Percentiles rank a stretch among this genome's conserved stretches.
phyloP scores from a whole-genome alignment of 768 basidiomycete genomes.

The Pleurotus tuoliensis region DNA sequence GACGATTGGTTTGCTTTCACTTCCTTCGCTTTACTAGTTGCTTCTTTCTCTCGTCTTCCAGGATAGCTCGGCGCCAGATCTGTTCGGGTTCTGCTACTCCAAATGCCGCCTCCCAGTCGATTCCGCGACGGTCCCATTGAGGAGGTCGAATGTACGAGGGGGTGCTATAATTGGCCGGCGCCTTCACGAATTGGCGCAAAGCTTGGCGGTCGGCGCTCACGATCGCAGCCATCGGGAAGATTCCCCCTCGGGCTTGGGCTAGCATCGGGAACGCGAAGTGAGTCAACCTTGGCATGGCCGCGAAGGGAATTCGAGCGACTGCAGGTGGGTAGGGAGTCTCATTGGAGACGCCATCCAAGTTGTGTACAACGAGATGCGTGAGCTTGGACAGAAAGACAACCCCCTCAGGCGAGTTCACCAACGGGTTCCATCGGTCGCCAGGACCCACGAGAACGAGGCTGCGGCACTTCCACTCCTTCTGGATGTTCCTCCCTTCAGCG shows the following conservation, averaged over 20 bases:
- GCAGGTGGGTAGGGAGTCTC: slow-evolving; percentile 5
- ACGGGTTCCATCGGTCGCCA: slow-evolving; percentile 26
- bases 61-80: background rate
- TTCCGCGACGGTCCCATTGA: background rate
- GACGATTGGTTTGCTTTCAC: background rate
- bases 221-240: background rate
- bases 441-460: slow-evolving; percentile 29
- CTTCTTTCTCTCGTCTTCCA: background rate
- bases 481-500: slow-evolving; percentile 7
- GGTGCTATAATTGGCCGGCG: background rate
- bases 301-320: slow-evolving; percentile 30
- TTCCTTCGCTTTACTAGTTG: background rate
- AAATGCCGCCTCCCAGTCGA: background rate
- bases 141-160: too few species aligned
- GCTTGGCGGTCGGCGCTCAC: background rate
- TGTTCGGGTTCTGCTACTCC: background rate
- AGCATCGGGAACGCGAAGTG: slow-evolving; percentile 29
- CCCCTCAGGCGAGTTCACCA: slow-evolving; percentile 26
- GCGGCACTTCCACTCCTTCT: slow-evolving; percentile 21
- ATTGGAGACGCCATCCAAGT: slow-evolving; percentile 9
- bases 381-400: slow-evolving; percentile 29
- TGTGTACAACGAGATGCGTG: slow-evolving; percentile 33
- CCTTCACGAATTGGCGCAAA: background rate
- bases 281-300: slow-evolving; percentile 25
- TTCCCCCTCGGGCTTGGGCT: background rate